Base-by-base conservation (phyloP, 495 filamentous ascomycete genomes). In the Schizothecium vesticola region DNA sequence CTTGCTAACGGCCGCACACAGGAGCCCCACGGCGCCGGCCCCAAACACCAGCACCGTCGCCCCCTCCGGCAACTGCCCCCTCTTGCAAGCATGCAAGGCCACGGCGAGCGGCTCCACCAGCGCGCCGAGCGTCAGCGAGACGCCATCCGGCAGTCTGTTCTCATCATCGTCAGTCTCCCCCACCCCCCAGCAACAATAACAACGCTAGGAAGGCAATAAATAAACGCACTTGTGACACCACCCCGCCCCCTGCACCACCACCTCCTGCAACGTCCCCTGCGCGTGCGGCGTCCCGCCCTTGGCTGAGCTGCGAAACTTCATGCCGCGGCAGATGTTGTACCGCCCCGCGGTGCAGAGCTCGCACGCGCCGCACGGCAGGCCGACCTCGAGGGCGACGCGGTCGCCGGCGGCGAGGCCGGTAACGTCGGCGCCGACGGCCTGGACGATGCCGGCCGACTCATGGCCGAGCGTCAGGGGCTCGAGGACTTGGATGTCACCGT, bases 261-360 rank as follows among this genome's bases (percentile, higher is more conserved):
- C 82, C 67, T 90, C 88, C 82, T 94, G 92, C 60, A 96, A 81
- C 13, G 92, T 96, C 19, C 92, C 92, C 79, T 96, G 92, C 23
- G 87, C 84, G 71, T 96, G 92, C 3, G 91, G 91, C 77, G 88
- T 89, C 29, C 82, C 43, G 43, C 43, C 78, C 80, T 93, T 94
- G 19, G 92, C 92, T 59, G 88, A 91, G 74, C 87, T 90, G 59
- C 91, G 83, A 79, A 96, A 97, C 61, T 81, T 82, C 86, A 97
- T 89, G 11, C 80, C 77, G n/a, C 83, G 82, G 83, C 92, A 97
- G 80, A 97, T 91, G 77, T 96, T 97, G 77, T 96, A 95, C 63
- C 92, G 83, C 26, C 90, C 90, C 58, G 82, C 81, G 22, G 71
- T 71, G 76, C 92, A 96, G 24, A 89, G 79, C 9, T 83, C 80